Percentiles rank a stretch among this genome's conserved stretches.
Conservation (phyloP, 805 yeast genomes). For the Peterozyma xylosa region DNA sequence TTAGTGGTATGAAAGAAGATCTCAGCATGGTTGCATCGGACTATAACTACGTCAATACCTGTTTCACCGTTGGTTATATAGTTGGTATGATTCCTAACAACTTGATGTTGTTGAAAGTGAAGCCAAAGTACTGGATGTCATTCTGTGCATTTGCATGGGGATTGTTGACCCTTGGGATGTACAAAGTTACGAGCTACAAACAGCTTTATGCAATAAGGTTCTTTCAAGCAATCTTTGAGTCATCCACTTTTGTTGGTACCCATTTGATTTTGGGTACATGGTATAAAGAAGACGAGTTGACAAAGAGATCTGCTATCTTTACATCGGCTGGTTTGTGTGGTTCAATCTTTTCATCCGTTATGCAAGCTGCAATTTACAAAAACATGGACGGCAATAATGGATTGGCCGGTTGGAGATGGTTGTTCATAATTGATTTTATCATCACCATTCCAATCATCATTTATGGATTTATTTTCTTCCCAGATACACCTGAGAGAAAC, state of each 20-base stretch:
- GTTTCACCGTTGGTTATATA: constrained; percentile 54
- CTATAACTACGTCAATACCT: constrained; percentile 43
- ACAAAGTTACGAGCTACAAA: constrained; percentile 34
- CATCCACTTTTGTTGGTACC: constrained; percentile 47
- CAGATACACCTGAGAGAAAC: constrained; percentile 37
- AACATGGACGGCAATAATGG: constrained; percentile 38
- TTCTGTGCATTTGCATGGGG: constrained; percentile 55
- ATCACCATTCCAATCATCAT: constrained; percentile 46
- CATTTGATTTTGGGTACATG: constrained; percentile 49
- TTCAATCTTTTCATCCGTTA: constrained; percentile 44
- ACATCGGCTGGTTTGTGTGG: constrained; percentile 50
- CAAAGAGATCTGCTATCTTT: constrained; percentile 45
- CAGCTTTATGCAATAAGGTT: constrained; percentile 53
- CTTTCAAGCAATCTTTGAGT: constrained; percentile 54
- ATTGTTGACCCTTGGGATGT: constrained; percentile 41
- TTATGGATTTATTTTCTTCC: constrained; percentile 37
- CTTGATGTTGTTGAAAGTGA: constrained; percentile 38
- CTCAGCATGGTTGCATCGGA: constrained; percentile 34
- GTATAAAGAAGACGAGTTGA: constrained; percentile 40
- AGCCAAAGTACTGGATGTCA: constrained; percentile 44
- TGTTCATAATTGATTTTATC: constrained; percentile 52
- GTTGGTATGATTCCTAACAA: constrained; percentile 59
- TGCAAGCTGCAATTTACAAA: constrained; percentile 46
- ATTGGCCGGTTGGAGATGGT: constrained; percentile 60
- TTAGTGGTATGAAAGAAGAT: constrained; percentile 53